A percentile compares a stretch with the other conserved stretches of the same genome.
Evolutionary conservation across 768 basidiomycete genomes (phyloP).

Genomic region (Termitomyces sp.): DNA sequence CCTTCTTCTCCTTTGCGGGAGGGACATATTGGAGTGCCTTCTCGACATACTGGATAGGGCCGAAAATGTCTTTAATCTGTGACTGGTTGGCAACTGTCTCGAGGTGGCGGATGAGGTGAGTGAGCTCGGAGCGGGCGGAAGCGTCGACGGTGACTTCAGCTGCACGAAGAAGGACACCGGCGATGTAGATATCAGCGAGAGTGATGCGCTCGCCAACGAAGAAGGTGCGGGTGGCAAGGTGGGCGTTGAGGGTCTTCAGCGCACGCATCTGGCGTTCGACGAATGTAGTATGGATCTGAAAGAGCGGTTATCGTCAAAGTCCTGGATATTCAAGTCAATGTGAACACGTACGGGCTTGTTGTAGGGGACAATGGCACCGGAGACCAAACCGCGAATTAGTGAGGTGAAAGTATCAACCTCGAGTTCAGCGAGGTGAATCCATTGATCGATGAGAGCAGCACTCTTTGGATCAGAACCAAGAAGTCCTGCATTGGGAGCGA

Average conservation of each 20-base stretch:
- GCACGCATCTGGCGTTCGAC: slow-evolving; percentile 49
- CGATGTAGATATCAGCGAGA: slow-evolving; percentile 79
- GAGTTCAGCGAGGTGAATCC: slow-evolving; percentile 68
- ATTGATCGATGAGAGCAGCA: slow-evolving; percentile 77
- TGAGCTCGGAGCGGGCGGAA: slow-evolving; percentile 53
- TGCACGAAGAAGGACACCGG: slow-evolving; percentile 48
- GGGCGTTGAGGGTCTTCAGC: slow-evolving; percentile 63
- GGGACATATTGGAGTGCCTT: slow-evolving; percentile 67
- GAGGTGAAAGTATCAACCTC: slow-evolving; percentile 44
- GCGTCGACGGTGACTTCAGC: slow-evolving; percentile 61
- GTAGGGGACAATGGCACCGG: slow-evolving; percentile 54
- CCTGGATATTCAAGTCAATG: not conserved
- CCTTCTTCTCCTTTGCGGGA: slow-evolving; percentile 77
- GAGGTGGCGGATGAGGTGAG: slow-evolving; percentile 77
- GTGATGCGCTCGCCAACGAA: slow-evolving; percentile 94
- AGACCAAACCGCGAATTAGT: slow-evolving; percentile 36
- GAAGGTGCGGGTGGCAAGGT: slow-evolving; percentile 79
- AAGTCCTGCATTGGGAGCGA: slow-evolving; percentile 75
- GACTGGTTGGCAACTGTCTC: slow-evolving; percentile 89
- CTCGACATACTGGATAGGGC: slow-evolving; percentile 53
- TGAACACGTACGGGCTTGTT: slow-evolving; percentile 64
- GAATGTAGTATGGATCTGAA: slow-evolving; percentile 52
- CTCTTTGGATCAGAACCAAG: slow-evolving; percentile 63
- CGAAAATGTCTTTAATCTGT: slow-evolving; percentile 61
- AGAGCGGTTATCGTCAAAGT: not conserved